Evolutionary conservation across 768 basidiomycete genomes (phyloP).

Genomic region (Cystobasidium ongulense): DNA sequence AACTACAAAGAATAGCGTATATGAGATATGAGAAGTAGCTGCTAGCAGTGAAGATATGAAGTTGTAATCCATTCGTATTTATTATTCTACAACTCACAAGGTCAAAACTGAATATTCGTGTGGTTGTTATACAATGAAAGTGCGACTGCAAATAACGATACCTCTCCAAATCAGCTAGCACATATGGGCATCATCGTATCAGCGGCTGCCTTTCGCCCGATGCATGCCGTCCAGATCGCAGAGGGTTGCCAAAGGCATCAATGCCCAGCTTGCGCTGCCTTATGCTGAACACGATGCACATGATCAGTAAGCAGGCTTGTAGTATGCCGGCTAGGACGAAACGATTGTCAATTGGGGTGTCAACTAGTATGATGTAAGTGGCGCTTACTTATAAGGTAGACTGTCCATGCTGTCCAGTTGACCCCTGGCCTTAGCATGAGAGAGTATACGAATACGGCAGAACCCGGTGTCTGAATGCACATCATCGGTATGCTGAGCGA

Average conservation of each 20-base stretch:
- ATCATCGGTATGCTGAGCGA: constrained; percentile 92
- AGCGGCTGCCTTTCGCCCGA: constrained; percentile 13
- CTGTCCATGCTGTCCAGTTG: constrained; percentile 47
- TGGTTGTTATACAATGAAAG: neutral
- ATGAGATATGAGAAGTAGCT: neutral
- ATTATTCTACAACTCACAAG: neutral
- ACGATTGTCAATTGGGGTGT: neutral
- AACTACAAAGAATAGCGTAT: constrained; percentile 10
- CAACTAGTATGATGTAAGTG: too few relatives aligned
- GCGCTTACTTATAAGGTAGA: constrained; percentile 35
- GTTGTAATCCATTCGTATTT: neutral
- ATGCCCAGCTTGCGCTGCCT: constrained; percentile 54
- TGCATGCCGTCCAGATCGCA: neutral
- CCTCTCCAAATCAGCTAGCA: too few relatives aligned
- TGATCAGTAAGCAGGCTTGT: constrained; percentile 68
- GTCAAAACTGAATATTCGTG: too few relatives aligned
- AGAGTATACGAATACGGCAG: constrained; percentile 43
- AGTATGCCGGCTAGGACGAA: constrained; percentile 56
- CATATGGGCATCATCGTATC: neutral
- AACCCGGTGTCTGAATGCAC: constrained; percentile 69
- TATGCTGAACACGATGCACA: constrained; percentile 79
- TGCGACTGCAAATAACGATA: neutral
- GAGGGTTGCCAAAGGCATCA: constrained; percentile 31
- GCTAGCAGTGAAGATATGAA: neutral
- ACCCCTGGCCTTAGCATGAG: constrained; percentile 43